A percentile compares a stretch with the other conserved stretches of the same genome.
Conservation (phyloP, 192 early-diverging fungal species). For the Coemansia sp. region DNA sequence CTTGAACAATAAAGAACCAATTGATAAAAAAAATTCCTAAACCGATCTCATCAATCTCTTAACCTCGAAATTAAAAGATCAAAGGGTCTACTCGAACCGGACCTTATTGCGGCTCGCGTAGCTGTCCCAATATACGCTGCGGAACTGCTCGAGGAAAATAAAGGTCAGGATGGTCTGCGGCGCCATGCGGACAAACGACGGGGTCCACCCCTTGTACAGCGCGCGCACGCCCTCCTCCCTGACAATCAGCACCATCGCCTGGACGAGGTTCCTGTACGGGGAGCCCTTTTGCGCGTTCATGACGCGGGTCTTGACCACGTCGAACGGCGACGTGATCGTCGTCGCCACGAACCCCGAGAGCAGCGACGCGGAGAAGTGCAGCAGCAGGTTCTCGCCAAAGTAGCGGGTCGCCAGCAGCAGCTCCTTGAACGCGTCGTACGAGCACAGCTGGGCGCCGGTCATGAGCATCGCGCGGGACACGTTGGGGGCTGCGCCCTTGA, state of each 20-base stretch:
- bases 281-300: constrained; percentile 74
- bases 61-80: neutral
- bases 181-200: constrained; percentile 74
- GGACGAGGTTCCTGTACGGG: constrained; percentile 29
- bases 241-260: constrained; percentile 57
- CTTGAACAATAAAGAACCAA: neutral
- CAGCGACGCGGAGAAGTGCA: constrained; percentile 71
- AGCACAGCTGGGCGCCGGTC: constrained; percentile 67
- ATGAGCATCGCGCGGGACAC: constrained; percentile 88
- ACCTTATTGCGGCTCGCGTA: constrained; percentile 29
- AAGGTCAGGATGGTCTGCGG: constrained; percentile 87
- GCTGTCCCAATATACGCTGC: constrained; percentile 43
- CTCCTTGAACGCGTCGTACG: constrained; percentile 78
- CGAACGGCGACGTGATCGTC: constrained; percentile 72
- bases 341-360: constrained; percentile 75
- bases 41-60: neutral
- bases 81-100: constrained; percentile 20
- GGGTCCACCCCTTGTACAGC: constrained; percentile 84
- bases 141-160: constrained; percentile 76
- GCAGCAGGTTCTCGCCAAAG: constrained; percentile 61
- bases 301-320: constrained; percentile 83
- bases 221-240: constrained; percentile 64
- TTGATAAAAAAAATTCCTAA: neutral
- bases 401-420: constrained; percentile 58
- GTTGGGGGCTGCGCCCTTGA: constrained; percentile 89